phyloP scores from a whole-genome alignment of 2,329 filamentous ascomycete species.

The Diaporthe batatas region DNA sequence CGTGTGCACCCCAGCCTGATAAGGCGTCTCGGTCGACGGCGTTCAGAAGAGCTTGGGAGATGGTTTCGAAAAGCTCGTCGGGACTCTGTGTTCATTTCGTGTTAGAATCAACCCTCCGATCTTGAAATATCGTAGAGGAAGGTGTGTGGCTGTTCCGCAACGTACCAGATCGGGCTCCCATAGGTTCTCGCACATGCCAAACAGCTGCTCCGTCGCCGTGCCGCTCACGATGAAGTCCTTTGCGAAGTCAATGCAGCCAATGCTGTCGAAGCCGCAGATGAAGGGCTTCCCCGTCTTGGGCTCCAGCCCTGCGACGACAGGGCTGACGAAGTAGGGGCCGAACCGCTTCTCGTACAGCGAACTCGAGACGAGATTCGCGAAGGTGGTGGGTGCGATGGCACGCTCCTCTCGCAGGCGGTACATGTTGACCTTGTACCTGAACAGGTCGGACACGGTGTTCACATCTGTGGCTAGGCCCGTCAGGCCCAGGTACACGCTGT shows the following conservation, averaged over 20 bases:
- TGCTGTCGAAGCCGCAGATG: constrained; percentile 99
- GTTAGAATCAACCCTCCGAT: not conserved
- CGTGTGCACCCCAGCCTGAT: constrained; percentile 97
- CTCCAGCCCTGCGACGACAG: constrained; percentile 95
- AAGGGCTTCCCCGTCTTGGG: constrained; percentile 95
- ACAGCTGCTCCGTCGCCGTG: constrained; percentile 96
- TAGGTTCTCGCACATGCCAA: constrained; percentile 97
- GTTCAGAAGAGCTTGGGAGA: constrained; percentile 95
- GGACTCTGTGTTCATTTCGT: constrained; percentile 71
- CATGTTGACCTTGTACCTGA: constrained; percentile 99
- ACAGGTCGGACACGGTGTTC: constrained; percentile 92
- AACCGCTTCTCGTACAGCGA: constrained; percentile 96
- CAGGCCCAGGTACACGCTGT: constrained; percentile 89
- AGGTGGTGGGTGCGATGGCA: constrained; percentile 91
- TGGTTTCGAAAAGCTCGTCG: constrained; percentile 97
- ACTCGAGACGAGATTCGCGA: constrained; percentile 94
- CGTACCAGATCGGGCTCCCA: constrained; percentile 97
- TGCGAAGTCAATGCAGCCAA: constrained; percentile 99
- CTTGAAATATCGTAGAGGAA: too few relatives aligned
- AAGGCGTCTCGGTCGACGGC: constrained; percentile 96
- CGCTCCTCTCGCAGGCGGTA: constrained; percentile 99
- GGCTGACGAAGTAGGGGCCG: constrained; percentile 95
- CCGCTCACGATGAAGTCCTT: constrained; percentile 99
- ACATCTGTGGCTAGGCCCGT: constrained; percentile 98
- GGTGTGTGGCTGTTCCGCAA: constrained; percentile 43